These are phyloP conservation scores for Saccharomycopsis amapae DNA, from an alignment of 805 yeast species.

Conservation along the genomic window DNA sequence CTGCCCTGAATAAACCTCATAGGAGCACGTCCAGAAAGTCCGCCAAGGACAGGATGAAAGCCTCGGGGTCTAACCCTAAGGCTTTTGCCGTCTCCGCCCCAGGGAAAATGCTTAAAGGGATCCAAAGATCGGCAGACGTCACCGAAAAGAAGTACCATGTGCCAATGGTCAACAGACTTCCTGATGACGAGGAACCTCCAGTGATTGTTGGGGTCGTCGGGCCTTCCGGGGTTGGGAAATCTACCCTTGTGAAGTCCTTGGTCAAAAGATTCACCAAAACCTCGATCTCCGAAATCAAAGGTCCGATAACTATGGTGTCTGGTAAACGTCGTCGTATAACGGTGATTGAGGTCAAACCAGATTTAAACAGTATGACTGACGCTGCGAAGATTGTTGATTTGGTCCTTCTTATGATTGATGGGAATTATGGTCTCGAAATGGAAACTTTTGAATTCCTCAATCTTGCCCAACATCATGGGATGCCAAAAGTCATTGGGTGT, in stretches of 20 bases:
- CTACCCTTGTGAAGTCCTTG: slow-evolving; percentile 84
- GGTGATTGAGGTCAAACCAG: slow-evolving; percentile 87
- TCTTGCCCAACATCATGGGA: slow-evolving; percentile 96
- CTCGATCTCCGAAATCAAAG: slow-evolving; percentile 76
- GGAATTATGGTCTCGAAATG: slow-evolving; percentile 98
- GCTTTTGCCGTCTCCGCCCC: slow-evolving; percentile 84
- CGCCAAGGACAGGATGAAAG: slow-evolving; percentile 67
- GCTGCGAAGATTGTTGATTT: slow-evolving; percentile 93
- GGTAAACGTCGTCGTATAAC: slow-evolving; percentile 92
- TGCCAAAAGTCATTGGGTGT: slow-evolving; percentile 94
- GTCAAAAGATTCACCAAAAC: slow-evolving; percentile 86
- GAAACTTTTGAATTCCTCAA: slow-evolving; percentile 98
- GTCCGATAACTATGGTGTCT: slow-evolving; percentile 94
- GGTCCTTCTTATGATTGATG: slow-evolving; percentile 84
- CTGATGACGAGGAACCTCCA: slow-evolving; percentile 97
- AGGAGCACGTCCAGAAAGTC: slow-evolving; percentile 54
- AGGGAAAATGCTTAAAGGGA: slow-evolving; percentile 75
- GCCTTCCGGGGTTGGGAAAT: slow-evolving; percentile 97
- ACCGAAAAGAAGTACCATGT: slow-evolving; percentile 84
- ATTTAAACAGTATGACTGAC: slow-evolving; percentile 92
- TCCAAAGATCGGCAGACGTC: slow-evolving; percentile 74
- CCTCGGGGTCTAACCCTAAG: slow-evolving; percentile 74
- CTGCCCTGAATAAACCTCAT: slow-evolving; percentile 77
- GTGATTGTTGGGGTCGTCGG: slow-evolving; percentile 95
- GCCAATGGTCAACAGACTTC: slow-evolving; percentile 96